Evolutionary conservation across 2,329 filamentous ascomycete genomes (phyloP), one percentile per base, ranked within the genome.

Genomic region (Xylariaceae sp.): DNA sequence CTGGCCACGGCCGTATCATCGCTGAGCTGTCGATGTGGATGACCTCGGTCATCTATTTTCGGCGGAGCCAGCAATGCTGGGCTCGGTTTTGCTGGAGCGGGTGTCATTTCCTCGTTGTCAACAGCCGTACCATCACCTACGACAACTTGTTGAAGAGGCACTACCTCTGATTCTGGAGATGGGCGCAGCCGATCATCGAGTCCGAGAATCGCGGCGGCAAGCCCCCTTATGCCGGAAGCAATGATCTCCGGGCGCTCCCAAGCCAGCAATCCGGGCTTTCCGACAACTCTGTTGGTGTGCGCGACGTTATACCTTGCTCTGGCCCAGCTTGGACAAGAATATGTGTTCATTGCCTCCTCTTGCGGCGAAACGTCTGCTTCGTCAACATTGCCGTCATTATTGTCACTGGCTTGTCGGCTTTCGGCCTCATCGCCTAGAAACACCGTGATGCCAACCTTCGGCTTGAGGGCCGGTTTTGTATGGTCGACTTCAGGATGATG

Each of bases 241-340:
- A 77, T 69, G 29, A 72, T 50, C 24, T 72, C 67, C 2, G 73
- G 72, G 13, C 66, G 58, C 43, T 76, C 72, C 67, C 71, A 74
- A 9, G 68, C 65, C 26, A 78, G 49, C 26, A 77, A 57, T 0
- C 72, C 71, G 0, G 69, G 60, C 4, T 56, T 59, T 2, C 71
- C 72, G 4, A 52, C 11, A 0, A 61, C 61, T 22, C 72, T 64
- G 37, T 64, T 63, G 15, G 64, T 57, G 42, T 67, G 60, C 1
- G 74, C 49, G 2, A 76, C 65, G 11, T 68, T 56, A 45, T 71
- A 76, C 6, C 58, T 60, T 12, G 61, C 45, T 8, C 62, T 67
- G 0, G 64, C 74, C 74, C 74, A 78, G n/a, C 59, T 62, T 1
- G 73, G 71, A 35, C 72, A 76, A 2, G 62, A 60, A 43, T 76